Conservation (phyloP, 2,329 filamentous ascomycete species). For the Hypoxylon sp. region DNA sequence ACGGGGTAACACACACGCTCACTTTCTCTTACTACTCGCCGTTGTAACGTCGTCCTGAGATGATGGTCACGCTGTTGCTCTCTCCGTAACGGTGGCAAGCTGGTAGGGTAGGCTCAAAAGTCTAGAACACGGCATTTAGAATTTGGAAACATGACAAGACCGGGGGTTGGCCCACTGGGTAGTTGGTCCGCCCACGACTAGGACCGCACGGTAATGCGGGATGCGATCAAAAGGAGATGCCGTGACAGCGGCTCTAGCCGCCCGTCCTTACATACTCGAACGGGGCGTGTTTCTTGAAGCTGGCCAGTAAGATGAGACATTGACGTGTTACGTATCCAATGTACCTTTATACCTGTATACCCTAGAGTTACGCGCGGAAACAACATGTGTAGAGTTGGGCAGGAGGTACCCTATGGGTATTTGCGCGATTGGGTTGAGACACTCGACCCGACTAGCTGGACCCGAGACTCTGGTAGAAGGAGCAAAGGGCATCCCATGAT, state of each 20-base stretch:
- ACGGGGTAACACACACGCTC: conserved; percentile 9
- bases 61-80: conserved; percentile 10
- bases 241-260: conserved; percentile 43
- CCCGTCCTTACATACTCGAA: conserved; percentile 33
- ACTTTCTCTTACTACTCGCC: conserved; percentile 10
- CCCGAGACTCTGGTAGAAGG: conserved; percentile 51
- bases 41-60: conserved; percentile 34
- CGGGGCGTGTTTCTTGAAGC: conserved; percentile 34
- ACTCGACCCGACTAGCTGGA: conserved; percentile 44
- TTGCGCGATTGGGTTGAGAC: conserved; percentile 41
- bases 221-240: conserved; percentile 37
- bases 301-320: conserved; percentile 37
- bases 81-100: conserved; percentile 25
- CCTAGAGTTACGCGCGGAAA: conserved; percentile 29
- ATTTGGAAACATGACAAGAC: conserved; percentile 41
- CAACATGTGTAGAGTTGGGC: conserved; percentile 35
- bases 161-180: conserved; percentile 43
- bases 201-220: conserved; percentile 34
- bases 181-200: conserved; percentile 40
- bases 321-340: conserved; percentile 35
- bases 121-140: conserved; percentile 43
- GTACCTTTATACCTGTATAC: conserved; percentile 32
- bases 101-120: conserved; percentile 28
- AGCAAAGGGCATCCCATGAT: conserved; percentile 49
- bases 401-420: conserved; percentile 41